Base-by-base conservation (phyloP, 306 rosid species). In the Lagenaria siceraria region DNA sequence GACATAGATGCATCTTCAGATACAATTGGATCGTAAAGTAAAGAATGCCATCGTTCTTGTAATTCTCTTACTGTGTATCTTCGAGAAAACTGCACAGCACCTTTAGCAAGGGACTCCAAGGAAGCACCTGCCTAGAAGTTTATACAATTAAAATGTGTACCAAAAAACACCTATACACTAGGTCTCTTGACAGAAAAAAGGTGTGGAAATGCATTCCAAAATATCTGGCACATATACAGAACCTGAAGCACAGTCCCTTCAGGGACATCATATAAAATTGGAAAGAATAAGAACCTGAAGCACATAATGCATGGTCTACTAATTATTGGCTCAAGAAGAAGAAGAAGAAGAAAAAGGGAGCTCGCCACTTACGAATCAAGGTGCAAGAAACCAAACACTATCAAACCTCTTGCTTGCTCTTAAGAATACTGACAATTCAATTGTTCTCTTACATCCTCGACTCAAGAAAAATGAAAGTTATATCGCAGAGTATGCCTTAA, bases 91-190 rank as follows among this genome's bases (percentile, higher is more conserved):
- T 87, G 93, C 78, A 92, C 98, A 4, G 98, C 98, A 14, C 99
- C 99, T 83, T 96, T 96, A 6, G 99, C 98, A 75, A 96, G 97
- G 63, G 99, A 89, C 78, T 96, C 99, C 81, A 96, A 85, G 31
- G 99, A 96, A 87, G 99, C 99, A 81, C 98, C 98, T 8, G 89
- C 92, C 99, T 96, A 86, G 52, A 87, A 72, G 80, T 53, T 58
- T 72, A 74, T 27, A 15, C 70, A 59, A 70, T 19, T 42, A 49
- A 52, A 86, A 56, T 40, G 79, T 83, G 56, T 29, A 56, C 38
- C 68, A 75, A 79, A 74, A 73, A 22, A 11, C 24, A 74, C 78
- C 52, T 36, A 29, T 59, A 22, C 35, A 56, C 51, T 25, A 74
- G 46, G 53, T 51, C 65, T 38, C 36, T 24, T n/a, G 21, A 75